Evolutionary conservation across 2,329 filamentous ascomycete species (phyloP), one percentile per base, ranked within the genome.

Genomic region (Aureobasidium melanogenum): DNA sequence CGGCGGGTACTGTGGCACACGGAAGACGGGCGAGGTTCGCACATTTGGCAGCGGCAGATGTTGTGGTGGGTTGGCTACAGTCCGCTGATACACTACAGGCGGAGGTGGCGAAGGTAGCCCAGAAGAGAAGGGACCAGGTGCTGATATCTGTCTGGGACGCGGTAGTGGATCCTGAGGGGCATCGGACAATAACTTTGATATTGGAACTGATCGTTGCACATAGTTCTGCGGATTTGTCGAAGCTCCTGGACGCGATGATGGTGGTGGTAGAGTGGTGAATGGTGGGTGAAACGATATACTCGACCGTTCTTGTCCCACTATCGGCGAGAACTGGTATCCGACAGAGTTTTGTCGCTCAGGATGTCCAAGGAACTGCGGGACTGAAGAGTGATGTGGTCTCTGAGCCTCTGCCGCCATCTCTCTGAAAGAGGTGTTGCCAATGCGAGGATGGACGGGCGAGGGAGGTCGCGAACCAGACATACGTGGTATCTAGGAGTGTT

Each of bases 341-440:
- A 41, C 24, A 10, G 56, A 50, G 12, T 59, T 59, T 12, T 59
- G 43, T 50, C 74, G 72, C 41, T 68, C 68, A 41, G 74, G 70
- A 62, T 73, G 72, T 62, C 72, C 72, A 48, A 72, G 68, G 66
- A 75, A 78, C 41, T 68, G 68, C 39, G 75, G 71, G 48, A 72
- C 68, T 32, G 75, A 74, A 56, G 78, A 75, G 56, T 69, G 67
- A 56, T 74, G 74, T 56, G 71, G 70, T 61, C 73, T 76, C 65
- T 78, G 77, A 61, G 74, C 76, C 66, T 78, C 75, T 34, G 76
- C 76, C 76, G 79, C 79, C 62, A 70, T 70, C 70, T 70, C 63
- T 64, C 70, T 62, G 61, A 47, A 38, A 32, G 70, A 66, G 67
- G 66, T 68, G 65, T 67, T 68, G 55, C 68, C 66, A 64, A 69